A percentile compares a stretch with the other conserved stretches of the same genome.
Evolutionary conservation across 1,284 basidiomycete genomes (phyloP).

Genomic region (Bjerkandera adusta): DNA sequence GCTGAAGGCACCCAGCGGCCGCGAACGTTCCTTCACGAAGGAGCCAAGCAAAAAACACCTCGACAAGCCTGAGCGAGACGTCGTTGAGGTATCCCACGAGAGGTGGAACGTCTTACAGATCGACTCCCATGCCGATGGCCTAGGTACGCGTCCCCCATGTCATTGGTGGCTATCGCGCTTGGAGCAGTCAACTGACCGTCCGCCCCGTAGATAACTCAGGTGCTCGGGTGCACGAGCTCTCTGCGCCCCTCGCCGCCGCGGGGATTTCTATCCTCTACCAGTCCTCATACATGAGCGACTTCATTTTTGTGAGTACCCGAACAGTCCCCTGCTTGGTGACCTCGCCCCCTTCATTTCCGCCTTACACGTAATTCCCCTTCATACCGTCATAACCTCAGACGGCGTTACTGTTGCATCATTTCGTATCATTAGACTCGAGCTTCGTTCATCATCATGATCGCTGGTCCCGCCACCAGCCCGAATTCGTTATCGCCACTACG

Average conservation of each 20-base stretch:
- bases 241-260: conserved; percentile 73
- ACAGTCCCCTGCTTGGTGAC: not conserved
- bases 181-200: not conserved
- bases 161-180: no score
- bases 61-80: conserved; percentile 33
- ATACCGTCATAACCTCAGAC: not conserved
- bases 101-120: conserved; percentile 76
- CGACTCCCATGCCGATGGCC: conserved; percentile 66
- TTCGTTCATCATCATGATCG: conserved; percentile 6
- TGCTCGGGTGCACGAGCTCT: conserved; percentile 75
- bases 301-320: conserved; percentile 62
- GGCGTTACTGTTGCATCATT: not conserved
- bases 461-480: no score
- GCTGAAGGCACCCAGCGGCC: conserved; percentile 34
- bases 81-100: conserved; percentile 68
- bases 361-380: conserved; percentile 19
- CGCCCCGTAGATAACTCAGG: conserved; percentile 56
- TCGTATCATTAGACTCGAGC: conserved; percentile 1
- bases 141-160: conserved; percentile 42
- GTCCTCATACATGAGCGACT: conserved; percentile 84
- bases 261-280: conserved; percentile 86
- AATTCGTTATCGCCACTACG: not conserved
- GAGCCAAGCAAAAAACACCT: conserved; percentile 11
- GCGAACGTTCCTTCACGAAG: conserved; percentile 3
- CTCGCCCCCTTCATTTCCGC: conserved; percentile 1